Conservation (phyloP, 495 filamentous ascomycete species). For the Penicillium ucsense region DNA sequence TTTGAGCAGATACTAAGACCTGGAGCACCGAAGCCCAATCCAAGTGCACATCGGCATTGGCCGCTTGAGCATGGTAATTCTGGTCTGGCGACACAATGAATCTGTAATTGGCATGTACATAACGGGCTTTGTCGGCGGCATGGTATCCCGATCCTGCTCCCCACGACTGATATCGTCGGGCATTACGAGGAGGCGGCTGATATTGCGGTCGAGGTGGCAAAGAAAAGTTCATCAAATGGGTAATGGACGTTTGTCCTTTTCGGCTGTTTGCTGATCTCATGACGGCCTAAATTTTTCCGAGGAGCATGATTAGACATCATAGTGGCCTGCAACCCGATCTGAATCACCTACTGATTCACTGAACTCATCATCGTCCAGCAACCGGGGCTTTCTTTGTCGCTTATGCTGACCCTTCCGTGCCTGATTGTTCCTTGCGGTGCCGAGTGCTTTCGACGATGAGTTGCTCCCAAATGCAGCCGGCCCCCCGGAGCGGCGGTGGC, state of each 20-base stretch:
- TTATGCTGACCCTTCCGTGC: slow-evolving; percentile 64
- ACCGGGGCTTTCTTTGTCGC: slow-evolving; percentile 42
- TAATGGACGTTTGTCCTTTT: slow-evolving; percentile 92
- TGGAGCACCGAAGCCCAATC: slow-evolving; percentile 89
- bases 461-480: slow-evolving; percentile 54
- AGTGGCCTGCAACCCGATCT: neutral
- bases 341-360: slow-evolving; percentile 57
- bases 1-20: slow-evolving; percentile 80
- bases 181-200: slow-evolving; percentile 46
- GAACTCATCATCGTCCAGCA: slow-evolving; percentile 71
- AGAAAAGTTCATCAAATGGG: slow-evolving; percentile 88
- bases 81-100: slow-evolving; percentile 84
- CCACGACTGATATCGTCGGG: slow-evolving; percentile 64
- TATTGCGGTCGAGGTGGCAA: slow-evolving; percentile 67
- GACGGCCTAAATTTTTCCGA: slow-evolving; percentile 42
- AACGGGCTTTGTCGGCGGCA: slow-evolving; percentile 84
- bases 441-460: slow-evolving; percentile 41
- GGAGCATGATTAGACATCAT: slow-evolving; percentile 11
- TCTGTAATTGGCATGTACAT: slow-evolving; percentile 94
- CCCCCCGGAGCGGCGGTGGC: slow-evolving; percentile 51
- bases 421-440: slow-evolving; percentile 62
- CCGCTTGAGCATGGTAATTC: slow-evolving; percentile 68
- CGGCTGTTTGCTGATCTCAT: slow-evolving; percentile 78
- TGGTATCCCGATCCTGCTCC: slow-evolving; percentile 88
- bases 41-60: slow-evolving; percentile 81